phyloP scores from a whole-genome alignment of 306 rosid species.

The Rosa chinensis region DNA sequence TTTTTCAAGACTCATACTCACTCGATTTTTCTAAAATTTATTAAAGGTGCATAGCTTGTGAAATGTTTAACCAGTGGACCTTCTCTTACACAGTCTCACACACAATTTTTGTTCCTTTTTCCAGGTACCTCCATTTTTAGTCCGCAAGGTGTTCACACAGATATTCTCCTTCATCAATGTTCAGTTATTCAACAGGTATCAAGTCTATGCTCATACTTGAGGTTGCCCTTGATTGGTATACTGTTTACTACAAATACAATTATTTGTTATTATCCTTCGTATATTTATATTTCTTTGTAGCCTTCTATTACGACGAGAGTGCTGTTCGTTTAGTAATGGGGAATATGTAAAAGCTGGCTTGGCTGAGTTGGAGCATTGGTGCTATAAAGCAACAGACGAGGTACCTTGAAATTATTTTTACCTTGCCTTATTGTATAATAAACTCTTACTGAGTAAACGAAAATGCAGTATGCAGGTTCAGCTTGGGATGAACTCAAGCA shows the following conservation, averaged over 20 bases:
- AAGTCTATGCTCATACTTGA: constrained; percentile 22
- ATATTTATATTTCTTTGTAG: constrained; percentile 40
- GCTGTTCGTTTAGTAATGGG: constrained; percentile 98
- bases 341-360: constrained; percentile 96
- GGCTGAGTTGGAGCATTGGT: constrained; percentile 98
- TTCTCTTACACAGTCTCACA: not conserved
- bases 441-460: constrained; percentile 24
- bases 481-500: constrained; percentile 98
- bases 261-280: not conserved
- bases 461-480: constrained; percentile 80
- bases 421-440: not conserved
- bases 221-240: constrained; percentile 7
- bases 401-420: constrained; percentile 37
- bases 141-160: constrained; percentile 92
- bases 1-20: not conserved
- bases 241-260: not conserved
- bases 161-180: constrained; percentile 97
- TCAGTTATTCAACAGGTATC: constrained; percentile 94
- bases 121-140: constrained; percentile 95
- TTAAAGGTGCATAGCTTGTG: not conserved
- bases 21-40: not conserved
- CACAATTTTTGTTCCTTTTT: constrained; percentile 11
- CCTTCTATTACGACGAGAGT: constrained; percentile 93
- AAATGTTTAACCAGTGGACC: not conserved
- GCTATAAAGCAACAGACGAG: constrained; percentile 85